Base-by-base conservation (phyloP, 1,284 basidiomycete genomes). In the Earliella scabrosa region DNA sequence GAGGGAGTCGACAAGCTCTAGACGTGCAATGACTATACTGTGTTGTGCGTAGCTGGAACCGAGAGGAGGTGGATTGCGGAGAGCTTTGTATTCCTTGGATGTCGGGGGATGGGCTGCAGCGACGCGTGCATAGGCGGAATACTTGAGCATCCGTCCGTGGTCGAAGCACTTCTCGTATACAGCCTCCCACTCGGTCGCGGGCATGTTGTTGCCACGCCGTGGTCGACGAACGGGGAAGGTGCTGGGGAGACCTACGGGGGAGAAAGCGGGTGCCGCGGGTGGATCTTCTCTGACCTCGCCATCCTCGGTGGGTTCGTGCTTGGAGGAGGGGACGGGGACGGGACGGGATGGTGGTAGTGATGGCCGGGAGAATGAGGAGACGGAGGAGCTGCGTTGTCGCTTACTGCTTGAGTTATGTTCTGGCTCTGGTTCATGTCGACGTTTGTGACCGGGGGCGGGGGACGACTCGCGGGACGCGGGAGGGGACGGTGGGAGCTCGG, bases 1-100 rank as follows among this genome's bases (percentile, higher is more conserved):
- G 50, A 90, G 78, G 35, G 87, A 85, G 68, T 91, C 88, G 39
- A 90, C 71, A 39, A 87, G 80, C 68, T 91, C 88, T n/a, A 91
- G 77, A 29, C 87, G 82, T 26, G 87, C 86, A 66, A 91, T 86
- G 59, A 88, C 72, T 34, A 82, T 82, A 29, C 86, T 86, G 60
- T 83, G 79, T 66, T 85, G 87, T 70, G 90, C 85, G 70, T 91
- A 91, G 31, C 80, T 74, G 0, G 87, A 87, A 57, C 79, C 79
- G 13, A 80, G 76, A 8, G 80, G 76, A 2, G 88, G 87, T 5
- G 89, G 88, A 59, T 82, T 76, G 5, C 73, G 66, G 16, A 91
- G 74, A 3, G 87, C 81, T 18, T 80, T 77, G 68, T 85, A 88
- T 60, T 87, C 83, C 63, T 80, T 79, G 71, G 87, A 82, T 1